Base-by-base conservation (phyloP, 345 rosid species). In the Camelina laxa region DNA sequence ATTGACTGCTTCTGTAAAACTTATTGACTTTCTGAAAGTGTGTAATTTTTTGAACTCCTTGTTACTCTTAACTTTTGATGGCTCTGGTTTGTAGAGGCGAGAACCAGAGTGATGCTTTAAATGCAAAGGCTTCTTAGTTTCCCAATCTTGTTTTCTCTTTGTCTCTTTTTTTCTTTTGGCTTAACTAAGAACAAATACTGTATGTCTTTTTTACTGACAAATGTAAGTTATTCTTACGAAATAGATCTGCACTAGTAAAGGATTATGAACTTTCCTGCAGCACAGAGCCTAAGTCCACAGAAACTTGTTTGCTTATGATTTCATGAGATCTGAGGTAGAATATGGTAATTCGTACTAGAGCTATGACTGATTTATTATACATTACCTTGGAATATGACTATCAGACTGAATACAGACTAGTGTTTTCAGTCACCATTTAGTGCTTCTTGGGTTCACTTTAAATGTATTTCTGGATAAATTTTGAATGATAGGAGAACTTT, bases 401-500 rank as follows among this genome's bases (percentile, higher is more conserved):
- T 20, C 22, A 20, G 58, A 45, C 59, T 65, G 41, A 31, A 64
- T 30, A 73, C 16, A 42, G 10, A 16, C n/a, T 7, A 19, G 49
- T 65, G 16, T 45, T 33, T 47, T 48, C 30, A 57, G 31, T 33
- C 30, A 74, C 59, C 51, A 65, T 35, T 47, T 22, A 16, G 60
- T 36, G 14, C 45, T 36, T 59, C 27, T 35, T 39, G 11, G 48
- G 21, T 67, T 77, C 13, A 60, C 48, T 45, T 7, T 31, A 59
- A 50, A 19, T 74, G 9, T 79, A 11, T 41, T 38, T 70, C 16
- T 72, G 50, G 57, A 55, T 69, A 56, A 30, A 49, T 19, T 54
- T 60, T 67, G 54, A 70, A 22, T 77, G 35, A 12, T 71, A 65
- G 63, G 56, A 49, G 64, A 68, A 38, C 2, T 62, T 27, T 64